phyloP scores from a whole-genome alignment of 768 basidiomycete species.

The Leccinum pellstonianum region DNA sequence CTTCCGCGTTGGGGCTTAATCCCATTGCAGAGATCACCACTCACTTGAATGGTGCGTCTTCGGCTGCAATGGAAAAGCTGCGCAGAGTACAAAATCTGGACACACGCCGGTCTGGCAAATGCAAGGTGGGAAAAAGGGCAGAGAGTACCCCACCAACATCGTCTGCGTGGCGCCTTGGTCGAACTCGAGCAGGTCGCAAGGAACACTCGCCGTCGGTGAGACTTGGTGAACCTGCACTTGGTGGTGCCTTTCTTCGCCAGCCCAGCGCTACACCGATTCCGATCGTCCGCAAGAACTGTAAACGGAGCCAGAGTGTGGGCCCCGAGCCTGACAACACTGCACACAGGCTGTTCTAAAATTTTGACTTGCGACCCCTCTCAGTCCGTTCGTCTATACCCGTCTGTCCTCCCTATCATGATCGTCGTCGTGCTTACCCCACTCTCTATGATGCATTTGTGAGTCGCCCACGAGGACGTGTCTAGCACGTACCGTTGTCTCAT shows the following conservation, averaged over 20 bases:
- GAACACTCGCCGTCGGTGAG: conserved; percentile 11
- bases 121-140: conserved; percentile 20
- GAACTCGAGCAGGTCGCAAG: conserved; percentile 10
- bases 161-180: conserved; percentile 19
- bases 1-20: conserved; percentile 22
- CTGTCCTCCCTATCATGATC: background rate
- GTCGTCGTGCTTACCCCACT: background rate
- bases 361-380: background rate
- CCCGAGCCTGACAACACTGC: conserved; percentile 15
- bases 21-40: conserved; percentile 24
- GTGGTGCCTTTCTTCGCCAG: conserved; percentile 29
- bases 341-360: conserved; percentile 17
- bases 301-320: conserved; percentile 31
- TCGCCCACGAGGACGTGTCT: conserved; percentile 6
- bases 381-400: background rate
- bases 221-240: conserved; percentile 2
- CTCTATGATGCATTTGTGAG: conserved; percentile 18
- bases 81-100: conserved; percentile 20
- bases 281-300: conserved; percentile 19
- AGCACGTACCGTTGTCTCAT: conserved; percentile 1
- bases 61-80: conserved; percentile 21
- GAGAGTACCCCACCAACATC: conserved; percentile 33
- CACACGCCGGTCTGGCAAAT: background rate
- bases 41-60: conserved; percentile 13
- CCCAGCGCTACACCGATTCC: conserved; percentile 27